Percentiles rank a stretch among this genome's conserved stretches.
phyloP scores from a whole-genome alignment of 2,329 filamentous ascomycete species.

The Aspergillus hortae region DNA sequence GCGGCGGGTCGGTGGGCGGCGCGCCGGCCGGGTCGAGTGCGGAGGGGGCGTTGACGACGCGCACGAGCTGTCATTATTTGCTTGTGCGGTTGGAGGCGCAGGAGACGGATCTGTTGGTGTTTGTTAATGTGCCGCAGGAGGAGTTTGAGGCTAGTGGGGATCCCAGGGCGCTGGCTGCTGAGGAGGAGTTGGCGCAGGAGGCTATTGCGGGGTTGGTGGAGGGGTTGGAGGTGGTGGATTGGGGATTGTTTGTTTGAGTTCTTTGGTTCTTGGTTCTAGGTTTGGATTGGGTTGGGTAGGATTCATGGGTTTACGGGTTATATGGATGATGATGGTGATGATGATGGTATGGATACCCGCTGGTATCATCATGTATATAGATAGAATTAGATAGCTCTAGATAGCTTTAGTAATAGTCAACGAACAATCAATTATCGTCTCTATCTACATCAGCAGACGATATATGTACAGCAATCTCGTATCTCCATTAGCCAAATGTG shows the following conservation, averaged over 20 bases:
- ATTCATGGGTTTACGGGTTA: not conserved
- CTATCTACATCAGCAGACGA: too few species aligned
- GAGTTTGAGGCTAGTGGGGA: conserved; percentile 67
- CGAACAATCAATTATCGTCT: too few species aligned
- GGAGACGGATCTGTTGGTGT: conserved; percentile 76
- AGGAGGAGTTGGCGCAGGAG: conserved; percentile 51
- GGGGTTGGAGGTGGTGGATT: conserved; percentile 75
- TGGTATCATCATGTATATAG: not conserved
- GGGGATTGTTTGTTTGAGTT: conserved; percentile 62
- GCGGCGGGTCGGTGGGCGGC: conserved; percentile 10
- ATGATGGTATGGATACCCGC: not conserved
- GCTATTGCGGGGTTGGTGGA: conserved; percentile 56
- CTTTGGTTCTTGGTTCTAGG: not conserved
- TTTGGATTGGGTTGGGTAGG: not conserved
- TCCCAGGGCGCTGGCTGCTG: conserved; percentile 65
- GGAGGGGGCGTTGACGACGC: conserved; percentile 21
- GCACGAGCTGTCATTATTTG: conserved; percentile 70
- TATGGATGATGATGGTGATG: not conserved
- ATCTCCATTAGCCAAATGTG: not conserved
- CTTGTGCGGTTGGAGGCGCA: conserved; percentile 72
- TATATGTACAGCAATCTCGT: too few species aligned
- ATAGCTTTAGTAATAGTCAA: too few species aligned
- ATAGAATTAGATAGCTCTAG: not conserved
- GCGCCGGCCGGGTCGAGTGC: conserved; percentile 18
- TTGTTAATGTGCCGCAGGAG: conserved; percentile 82